Percentiles rank a stretch among this genome's conserved stretches.
Conservation (phyloP, 78 protist genomes). For the Speleostelium caveatum region DNA sequence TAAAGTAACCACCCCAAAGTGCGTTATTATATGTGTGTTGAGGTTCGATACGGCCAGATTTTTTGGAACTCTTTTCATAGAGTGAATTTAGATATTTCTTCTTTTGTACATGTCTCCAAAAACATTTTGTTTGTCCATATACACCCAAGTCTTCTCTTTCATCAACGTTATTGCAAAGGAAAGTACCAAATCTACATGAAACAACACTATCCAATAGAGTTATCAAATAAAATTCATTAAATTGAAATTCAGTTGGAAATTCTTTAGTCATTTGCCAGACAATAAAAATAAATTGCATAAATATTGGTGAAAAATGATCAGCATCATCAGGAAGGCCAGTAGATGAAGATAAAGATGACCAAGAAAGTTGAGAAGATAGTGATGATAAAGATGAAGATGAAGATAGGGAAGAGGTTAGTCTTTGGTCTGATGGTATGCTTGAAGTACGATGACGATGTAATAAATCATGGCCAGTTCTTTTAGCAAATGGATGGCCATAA, state of each 20-base stretch:
- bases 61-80: not conserved
- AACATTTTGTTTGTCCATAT: too few relatives aligned
- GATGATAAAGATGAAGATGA: too few relatives aligned
- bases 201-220: not conserved
- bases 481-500: slow-evolving; percentile 90
- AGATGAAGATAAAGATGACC: slow-evolving; percentile 52
- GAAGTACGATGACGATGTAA: not conserved
- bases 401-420: slow-evolving; percentile 88
- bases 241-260: slow-evolving; percentile 92
- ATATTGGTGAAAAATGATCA: slow-evolving; percentile 89
- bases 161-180: slow-evolving; percentile 56
- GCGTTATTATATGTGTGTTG: slow-evolving; percentile 40
- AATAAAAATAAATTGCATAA: slow-evolving; percentile 93
- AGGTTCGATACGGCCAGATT: not conserved
- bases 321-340: not conserved
- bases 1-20: slow-evolving; percentile 69
- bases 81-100: not conserved
- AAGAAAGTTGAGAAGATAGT: slow-evolving; percentile 53
- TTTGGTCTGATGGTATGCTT: slow-evolving; percentile 81
- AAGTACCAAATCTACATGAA: slow-evolving; percentile 86
- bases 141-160: too few relatives aligned
- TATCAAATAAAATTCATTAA: slow-evolving; percentile 77
- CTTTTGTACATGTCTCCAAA: not conserved
- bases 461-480: slow-evolving; percentile 40
- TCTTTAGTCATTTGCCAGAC: slow-evolving; percentile 85